Evolutionary conservation across 2,329 filamentous ascomycete genomes (phyloP).

Genomic region (Colletotrichum shisoi): DNA sequence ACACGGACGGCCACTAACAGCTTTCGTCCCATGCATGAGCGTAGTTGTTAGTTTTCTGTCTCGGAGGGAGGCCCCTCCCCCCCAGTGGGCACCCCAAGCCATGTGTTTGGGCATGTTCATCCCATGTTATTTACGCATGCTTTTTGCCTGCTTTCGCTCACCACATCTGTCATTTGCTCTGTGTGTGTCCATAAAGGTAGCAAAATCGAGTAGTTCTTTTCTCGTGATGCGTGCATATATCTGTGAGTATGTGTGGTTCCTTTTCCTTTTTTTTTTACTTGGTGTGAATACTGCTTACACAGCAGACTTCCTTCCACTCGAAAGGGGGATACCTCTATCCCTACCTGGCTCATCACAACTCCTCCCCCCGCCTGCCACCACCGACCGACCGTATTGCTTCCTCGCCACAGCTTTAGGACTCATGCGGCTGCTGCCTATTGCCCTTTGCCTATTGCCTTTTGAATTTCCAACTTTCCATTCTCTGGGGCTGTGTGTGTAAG

Average conservation of each 20-base stretch:
- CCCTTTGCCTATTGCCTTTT: not conserved
- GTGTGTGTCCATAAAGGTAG: not conserved
- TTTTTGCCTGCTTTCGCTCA: not conserved
- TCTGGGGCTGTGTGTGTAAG: too few species aligned
- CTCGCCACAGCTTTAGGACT: not conserved
- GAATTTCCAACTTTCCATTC: too few species aligned
- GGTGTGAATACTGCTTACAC: not conserved
- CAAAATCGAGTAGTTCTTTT: not conserved
- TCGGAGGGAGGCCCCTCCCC: not conserved
- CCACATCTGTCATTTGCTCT: not conserved
- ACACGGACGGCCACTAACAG: not conserved
- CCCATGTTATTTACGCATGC: not conserved
- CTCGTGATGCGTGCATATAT: not conserved
- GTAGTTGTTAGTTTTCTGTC: constrained; percentile 1
- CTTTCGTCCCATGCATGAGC: not conserved
- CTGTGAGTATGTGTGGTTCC: too few species aligned
- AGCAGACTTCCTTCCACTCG: not conserved
- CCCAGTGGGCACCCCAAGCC: not conserved
- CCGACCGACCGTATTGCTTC: not conserved
- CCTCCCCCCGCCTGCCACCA: not conserved
- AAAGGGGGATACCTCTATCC: not conserved
- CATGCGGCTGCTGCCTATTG: not conserved
- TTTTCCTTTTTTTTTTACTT: too few species aligned
- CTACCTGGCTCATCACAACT: not conserved
- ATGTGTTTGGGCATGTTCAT: not conserved